Conservation (phyloP, 306 rosid genomes). For the Mucuna pruriens region DNA sequence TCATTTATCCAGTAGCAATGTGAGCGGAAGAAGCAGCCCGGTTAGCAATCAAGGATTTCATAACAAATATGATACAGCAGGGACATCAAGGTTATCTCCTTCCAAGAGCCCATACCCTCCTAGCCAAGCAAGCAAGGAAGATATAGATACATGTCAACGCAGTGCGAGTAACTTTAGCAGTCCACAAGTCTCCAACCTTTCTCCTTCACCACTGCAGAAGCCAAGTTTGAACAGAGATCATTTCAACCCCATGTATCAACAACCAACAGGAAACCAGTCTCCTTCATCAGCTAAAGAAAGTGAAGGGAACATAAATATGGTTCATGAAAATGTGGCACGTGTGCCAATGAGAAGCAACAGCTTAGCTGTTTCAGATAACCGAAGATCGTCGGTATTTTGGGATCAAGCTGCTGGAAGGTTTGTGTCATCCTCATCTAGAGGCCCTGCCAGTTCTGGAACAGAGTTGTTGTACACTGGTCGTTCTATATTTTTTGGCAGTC, state of each 20-base stretch:
- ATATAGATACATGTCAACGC: conserved; percentile 57
- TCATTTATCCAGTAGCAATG: conserved; percentile 67
- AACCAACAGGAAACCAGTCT: conserved; percentile 58
- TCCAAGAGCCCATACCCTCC: conserved; percentile 73
- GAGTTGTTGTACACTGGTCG: conserved; percentile 71
- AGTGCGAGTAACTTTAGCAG: conserved; percentile 74
- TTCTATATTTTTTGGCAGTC: conserved; percentile 81
- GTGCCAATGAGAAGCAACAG: conserved; percentile 48
- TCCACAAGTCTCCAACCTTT: conserved; percentile 63
- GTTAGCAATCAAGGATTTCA: conserved; percentile 60
- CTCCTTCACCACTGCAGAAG: conserved; percentile 58
- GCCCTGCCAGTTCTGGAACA: conserved; percentile 54
- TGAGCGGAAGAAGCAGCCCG: conserved; percentile 86
- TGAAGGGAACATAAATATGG: conserved; percentile 46
- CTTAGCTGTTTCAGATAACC: conserved; percentile 47
- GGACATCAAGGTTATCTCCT: conserved; percentile 68
- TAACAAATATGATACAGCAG: conserved; percentile 56
- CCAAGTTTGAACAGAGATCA: conserved; percentile 56
- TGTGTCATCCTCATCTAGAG: conserved; percentile 65
- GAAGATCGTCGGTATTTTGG: conserved; percentile 70
- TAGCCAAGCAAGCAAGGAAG: conserved; percentile 79
- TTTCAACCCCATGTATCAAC: conserved; percentile 73
- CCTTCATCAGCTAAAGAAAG: conserved; percentile 54
- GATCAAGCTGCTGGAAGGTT: conserved; percentile 85
- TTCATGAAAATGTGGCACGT: conserved; percentile 41